Evolutionary conservation across 768 basidiomycete genomes (phyloP), one percentile per base, ranked within the genome.

Genomic region (Imleria badia): DNA sequence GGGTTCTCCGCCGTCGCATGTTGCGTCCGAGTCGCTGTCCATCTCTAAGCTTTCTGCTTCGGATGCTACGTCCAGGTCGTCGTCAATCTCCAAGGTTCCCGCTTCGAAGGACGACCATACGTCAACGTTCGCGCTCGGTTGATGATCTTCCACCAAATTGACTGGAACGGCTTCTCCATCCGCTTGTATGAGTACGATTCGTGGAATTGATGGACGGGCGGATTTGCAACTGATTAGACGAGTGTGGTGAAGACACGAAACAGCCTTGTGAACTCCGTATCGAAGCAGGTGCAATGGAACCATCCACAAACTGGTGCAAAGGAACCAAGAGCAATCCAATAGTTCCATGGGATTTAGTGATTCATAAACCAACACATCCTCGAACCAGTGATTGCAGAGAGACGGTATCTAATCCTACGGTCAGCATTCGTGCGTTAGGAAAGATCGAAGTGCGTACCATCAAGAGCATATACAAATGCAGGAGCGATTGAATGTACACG

Each of bases 401-500:
- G 60, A 53, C 10, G 63, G 63, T 42, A 64, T 65, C 63, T 64
- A 10, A 35, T 50, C 40, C 14, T 26, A n/a, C 9, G 10, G 22
- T 65, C 35, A 62, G 45, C 23, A 7, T 34, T 14, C 29, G 2
- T 33, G 23, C 34, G 14, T 14, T 5, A 19, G 15, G 29, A 3
- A 19, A 44, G 20, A 17, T 6, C 3, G 4, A 35, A 3, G 19
- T 14, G 26, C 64, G 19, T 44, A 64, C 63, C 63, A 66, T 66
- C 54, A 66, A 49, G 29, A 64, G 13, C 52, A 65, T 66, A 30
- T 64, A 65, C n/a, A 59, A 19, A 49, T 64, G 48, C 11, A 65
- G 12, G 6, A 64, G 12, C 1, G 64, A 64, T 13, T 50, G 53
- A 31, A 54, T 22, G 38, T 65, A 64, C 17, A 30, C 9, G 41